A percentile compares a stretch with the other conserved stretches of the same genome.
Evolutionary conservation across 1,139 yeast genomes (phyloP).

Genomic region (Debaryomyces fabryi): DNA sequence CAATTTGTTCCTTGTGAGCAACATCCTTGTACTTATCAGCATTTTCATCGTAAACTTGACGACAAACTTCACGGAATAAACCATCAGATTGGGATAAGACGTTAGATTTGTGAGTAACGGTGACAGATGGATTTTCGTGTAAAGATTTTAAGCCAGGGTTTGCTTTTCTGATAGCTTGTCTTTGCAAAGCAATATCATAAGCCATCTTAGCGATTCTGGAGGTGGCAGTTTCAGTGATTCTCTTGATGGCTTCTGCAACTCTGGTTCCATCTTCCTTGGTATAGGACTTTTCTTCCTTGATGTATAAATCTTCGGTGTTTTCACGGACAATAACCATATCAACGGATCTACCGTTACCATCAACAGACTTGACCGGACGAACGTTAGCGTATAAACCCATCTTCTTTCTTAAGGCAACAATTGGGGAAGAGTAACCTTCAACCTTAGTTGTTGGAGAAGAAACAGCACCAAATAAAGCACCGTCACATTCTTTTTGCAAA

Average conservation of each 20-base stretch:
- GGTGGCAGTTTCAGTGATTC: slow-evolving; percentile 89
- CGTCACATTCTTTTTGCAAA: slow-evolving; percentile 85
- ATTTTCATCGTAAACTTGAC: slow-evolving; percentile 71
- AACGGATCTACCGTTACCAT: slow-evolving; percentile 80
- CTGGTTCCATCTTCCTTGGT: slow-evolving; percentile 71
- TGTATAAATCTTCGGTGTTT: slow-evolving; percentile 95
- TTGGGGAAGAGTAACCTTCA: slow-evolving; percentile 95
- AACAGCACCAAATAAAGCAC: slow-evolving; percentile 97
- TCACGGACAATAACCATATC: slow-evolving; percentile 98
- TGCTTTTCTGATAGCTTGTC: slow-evolving; percentile 78
- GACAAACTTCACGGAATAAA: slow-evolving; percentile 90
- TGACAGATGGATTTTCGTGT: slow-evolving; percentile 67
- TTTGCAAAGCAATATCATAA: slow-evolving; percentile 85
- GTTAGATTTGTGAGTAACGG: slow-evolving; percentile 95
- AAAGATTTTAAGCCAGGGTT: slow-evolving; percentile 41
- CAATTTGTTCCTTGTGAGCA: slow-evolving; percentile 89
- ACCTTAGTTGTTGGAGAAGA: slow-evolving; percentile 94
- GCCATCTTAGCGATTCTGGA: slow-evolving; percentile 88
- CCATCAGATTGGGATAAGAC: slow-evolving; percentile 94
- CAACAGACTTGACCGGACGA: slow-evolving; percentile 94
- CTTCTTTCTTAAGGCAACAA: slow-evolving; percentile 95
- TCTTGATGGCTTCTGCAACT: slow-evolving; percentile 96
- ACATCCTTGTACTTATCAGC: slow-evolving; percentile 57
- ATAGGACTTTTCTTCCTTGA: slow-evolving; percentile 85
- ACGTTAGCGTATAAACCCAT: slow-evolving; percentile 94